Conservation (phyloP, 2,329 filamentous ascomycete species). For the Pyricularia sp. region DNA sequence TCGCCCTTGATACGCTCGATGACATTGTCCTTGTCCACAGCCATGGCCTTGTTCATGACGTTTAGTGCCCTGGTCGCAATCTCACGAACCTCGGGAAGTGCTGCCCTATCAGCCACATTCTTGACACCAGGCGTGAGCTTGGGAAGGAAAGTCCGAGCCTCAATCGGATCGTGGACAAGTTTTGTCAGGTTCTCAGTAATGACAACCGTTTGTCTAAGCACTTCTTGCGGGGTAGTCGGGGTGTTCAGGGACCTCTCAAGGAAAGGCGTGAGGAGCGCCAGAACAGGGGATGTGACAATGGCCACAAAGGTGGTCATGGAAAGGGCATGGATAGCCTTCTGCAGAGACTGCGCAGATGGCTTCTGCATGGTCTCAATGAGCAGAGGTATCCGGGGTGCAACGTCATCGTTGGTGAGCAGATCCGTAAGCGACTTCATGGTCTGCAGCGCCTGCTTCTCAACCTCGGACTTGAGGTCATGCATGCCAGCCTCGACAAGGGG, state of each 20-base stretch:
- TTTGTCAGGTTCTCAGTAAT: slow-evolving; percentile 98
- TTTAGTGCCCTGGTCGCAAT: slow-evolving; percentile 72
- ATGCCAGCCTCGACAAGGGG: slow-evolving; percentile 87
- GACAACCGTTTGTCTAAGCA: slow-evolving; percentile 88
- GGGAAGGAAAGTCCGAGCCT: slow-evolving; percentile 89
- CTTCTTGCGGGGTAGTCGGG: slow-evolving; percentile 84
- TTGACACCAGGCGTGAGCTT: slow-evolving; percentile 93
- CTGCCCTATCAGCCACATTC: slow-evolving; percentile 76
- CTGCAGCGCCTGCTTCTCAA: slow-evolving; percentile 79
- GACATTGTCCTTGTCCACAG: slow-evolving; percentile 50
- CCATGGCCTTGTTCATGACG: slow-evolving; percentile 93
- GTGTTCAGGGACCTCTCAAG: slow-evolving; percentile 91
- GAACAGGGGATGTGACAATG: slow-evolving; percentile 87
- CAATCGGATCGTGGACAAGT: slow-evolving; percentile 88
- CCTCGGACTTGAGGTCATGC: slow-evolving; percentile 91
- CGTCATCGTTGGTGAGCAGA: slow-evolving; percentile 93
- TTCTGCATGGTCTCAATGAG: slow-evolving; percentile 94
- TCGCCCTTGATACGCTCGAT: slow-evolving; percentile 59
- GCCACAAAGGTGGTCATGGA: slow-evolving; percentile 99
- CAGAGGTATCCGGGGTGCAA: slow-evolving; percentile 82
- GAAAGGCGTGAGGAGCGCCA: slow-evolving; percentile 88
- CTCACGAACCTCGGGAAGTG: slow-evolving; percentile 88
- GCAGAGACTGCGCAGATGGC: slow-evolving; percentile 75
- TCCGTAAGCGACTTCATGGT: slow-evolving; percentile 88
- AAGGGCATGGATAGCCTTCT: slow-evolving; percentile 93